Conservation (phyloP, 2,329 filamentous ascomycete species). For the Penicillium sp. region DNA sequence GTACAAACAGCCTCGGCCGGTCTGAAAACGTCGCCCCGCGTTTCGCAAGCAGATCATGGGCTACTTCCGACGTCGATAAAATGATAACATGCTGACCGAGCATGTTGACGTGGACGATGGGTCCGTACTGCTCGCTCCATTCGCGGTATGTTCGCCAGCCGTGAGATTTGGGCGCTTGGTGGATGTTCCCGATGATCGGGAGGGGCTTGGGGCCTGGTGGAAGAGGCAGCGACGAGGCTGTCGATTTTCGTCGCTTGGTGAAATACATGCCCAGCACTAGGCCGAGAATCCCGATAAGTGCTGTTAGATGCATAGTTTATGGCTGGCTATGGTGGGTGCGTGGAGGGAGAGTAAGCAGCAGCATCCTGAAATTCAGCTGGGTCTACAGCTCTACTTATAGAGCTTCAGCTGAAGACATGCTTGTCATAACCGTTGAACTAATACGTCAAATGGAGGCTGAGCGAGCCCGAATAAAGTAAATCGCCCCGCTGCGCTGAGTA, state of each 20-base stretch:
- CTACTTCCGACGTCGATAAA: neutral
- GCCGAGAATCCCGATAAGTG: neutral
- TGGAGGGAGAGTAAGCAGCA: too few species aligned
- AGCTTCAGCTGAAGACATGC: too few species aligned
- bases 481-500: too few species aligned
- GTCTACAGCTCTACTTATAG: too few species aligned
- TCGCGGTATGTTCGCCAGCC: neutral
- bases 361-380: too few species aligned
- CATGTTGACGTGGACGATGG: constrained; percentile 1
- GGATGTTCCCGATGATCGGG: neutral
- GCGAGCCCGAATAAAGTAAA: too few species aligned
- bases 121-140: neutral
- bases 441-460: too few species aligned
- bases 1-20: neutral
- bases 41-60: neutral
- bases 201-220: constrained; percentile 2
- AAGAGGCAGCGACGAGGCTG: neutral
- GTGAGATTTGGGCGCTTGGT: constrained; percentile 1
- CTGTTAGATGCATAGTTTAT: neutral
- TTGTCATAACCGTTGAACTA: too few species aligned
- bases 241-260: neutral
- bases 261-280: neutral
- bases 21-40: neutral
- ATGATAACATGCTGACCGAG: constrained; percentile 3
- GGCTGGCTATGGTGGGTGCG: too few species aligned